Evolutionary conservation across 106 monocot species (phyloP), one percentile per base, ranked within the genome.

Genomic region (Acorus gramineus): DNA sequence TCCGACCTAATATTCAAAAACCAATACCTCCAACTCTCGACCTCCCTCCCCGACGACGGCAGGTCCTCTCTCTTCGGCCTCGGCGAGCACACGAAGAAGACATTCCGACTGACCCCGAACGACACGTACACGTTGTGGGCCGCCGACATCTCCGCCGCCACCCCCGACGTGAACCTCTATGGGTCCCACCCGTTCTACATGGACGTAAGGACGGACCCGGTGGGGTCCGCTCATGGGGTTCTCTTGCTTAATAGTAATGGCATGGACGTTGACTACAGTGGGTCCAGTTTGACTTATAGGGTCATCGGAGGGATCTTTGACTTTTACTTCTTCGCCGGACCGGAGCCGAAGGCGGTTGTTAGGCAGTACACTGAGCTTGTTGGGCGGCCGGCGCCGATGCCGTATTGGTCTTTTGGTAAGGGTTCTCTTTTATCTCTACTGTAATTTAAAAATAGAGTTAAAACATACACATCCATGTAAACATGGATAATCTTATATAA

Each of bases 181-280:
- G 91, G 91, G 2, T 84, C 84, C 0, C 88, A 84, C 48, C 88
- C 88, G 5, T 89, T 89, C 69, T 89, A 89, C 70, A 71, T 89
- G 67, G 88, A 89, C 48, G 43, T 75, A 3, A 55, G 75, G 45
- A 52, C 74, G 28, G 7, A 65, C 4, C 50, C 49, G 14, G 55
- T 62, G n/a, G 69, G 75, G 1, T 2, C 13, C 2, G 57, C 75
- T 13, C 68, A 68, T 47, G 75, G 75, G 4, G 69, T 75, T 42
- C 69, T 75, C n/a, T 51, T 75, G 52, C 63, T 75, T n/a, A 75
- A 75, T 43, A 75, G 75, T 44, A 75, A 75, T 46, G 75, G 75
- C 47, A 75, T 75, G 75, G 75, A 75, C 50, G 56, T 75, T 10
- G 6, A 13, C 11, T 69, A 75, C 44, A 50, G 42, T 1, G 75